Evolutionary conservation across 345 rosid species (phyloP).

Genomic region (Hirschfeldia incana): DNA sequence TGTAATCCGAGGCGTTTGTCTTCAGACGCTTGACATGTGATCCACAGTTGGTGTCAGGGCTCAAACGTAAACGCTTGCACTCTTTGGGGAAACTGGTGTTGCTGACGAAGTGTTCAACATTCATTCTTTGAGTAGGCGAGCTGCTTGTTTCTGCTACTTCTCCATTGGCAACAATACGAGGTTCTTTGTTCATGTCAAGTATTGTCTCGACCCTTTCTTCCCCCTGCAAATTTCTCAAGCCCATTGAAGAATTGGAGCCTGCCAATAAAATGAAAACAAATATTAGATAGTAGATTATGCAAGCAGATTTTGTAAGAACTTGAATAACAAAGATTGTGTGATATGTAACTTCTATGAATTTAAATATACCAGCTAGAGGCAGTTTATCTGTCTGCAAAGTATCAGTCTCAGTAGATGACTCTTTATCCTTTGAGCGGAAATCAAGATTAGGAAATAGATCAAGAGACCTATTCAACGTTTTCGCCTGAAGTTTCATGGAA

Average conservation of each 20-base stretch:
- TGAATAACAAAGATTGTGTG: background rate
- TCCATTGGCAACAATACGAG: slow-evolving; percentile 26
- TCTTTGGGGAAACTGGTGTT: slow-evolving; percentile 25
- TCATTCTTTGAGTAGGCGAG: slow-evolving; percentile 7
- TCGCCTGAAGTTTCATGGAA: slow-evolving; percentile 43
- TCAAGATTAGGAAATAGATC: slow-evolving; percentile 37
- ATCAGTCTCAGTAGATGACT: background rate
- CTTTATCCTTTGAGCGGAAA: background rate
- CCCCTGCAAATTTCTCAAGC: background rate
- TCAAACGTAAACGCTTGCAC: slow-evolving; percentile 39
- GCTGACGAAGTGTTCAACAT: slow-evolving; percentile 43
- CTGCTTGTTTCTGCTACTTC: slow-evolving; percentile 18
- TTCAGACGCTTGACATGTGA: slow-evolving; percentile 70
- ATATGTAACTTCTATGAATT: background rate
- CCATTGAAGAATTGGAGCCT: background rate
- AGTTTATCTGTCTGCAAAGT: background rate
- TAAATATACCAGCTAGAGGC: background rate
- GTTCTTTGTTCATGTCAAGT: slow-evolving; percentile 49
- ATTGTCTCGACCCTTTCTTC: background rate
- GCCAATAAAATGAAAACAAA: background rate
- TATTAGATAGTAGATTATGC: background rate
- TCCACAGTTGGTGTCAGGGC: slow-evolving; percentile 45
- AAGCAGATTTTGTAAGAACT: background rate
- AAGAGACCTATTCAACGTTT: slow-evolving; percentile 38
- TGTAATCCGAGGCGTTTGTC: slow-evolving; percentile 40